phyloP scores from a whole-genome alignment of 768 basidiomycete genomes.

The Lanmaoa rubissima region DNA sequence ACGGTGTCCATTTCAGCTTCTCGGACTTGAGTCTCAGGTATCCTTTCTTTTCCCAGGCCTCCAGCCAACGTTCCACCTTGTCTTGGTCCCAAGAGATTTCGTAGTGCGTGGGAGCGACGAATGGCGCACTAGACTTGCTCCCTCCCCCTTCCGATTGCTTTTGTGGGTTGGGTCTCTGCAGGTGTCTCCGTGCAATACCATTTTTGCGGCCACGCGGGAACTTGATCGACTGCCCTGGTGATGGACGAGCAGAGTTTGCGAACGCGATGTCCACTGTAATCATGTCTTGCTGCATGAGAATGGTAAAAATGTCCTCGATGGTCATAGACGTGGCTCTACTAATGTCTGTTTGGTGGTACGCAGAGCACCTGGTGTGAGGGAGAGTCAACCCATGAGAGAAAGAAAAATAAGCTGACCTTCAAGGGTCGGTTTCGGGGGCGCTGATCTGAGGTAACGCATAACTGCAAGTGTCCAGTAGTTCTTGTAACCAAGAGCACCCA shows the following conservation, averaged over 20 bases:
- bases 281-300: constrained; percentile 72
- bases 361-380: constrained; percentile 20
- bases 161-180: constrained; percentile 53
- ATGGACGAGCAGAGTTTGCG: constrained; percentile 55
- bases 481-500: constrained; percentile 92
- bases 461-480: constrained; percentile 91
- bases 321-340: constrained; percentile 87
- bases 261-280: constrained; percentile 53
- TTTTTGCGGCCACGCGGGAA: constrained; percentile 64
- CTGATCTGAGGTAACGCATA: constrained; percentile 71
- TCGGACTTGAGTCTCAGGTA: constrained; percentile 77
- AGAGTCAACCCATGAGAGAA: constrained; percentile 11
- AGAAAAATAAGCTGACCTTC: constrained; percentile 58
- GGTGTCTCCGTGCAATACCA: constrained; percentile 61
- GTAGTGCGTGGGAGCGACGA: constrained; percentile 68
- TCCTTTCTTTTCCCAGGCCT: constrained; percentile 73
- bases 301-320: constrained; percentile 78
- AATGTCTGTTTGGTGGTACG: constrained; percentile 57
- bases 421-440: constrained; percentile 59
- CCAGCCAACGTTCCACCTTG: constrained; percentile 62
- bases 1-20: constrained; percentile 93
- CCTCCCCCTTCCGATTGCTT: constrained; percentile 37
- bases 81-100: constrained; percentile 71
- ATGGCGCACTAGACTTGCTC: constrained; percentile 46
- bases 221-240: constrained; percentile 79